Conservation (phyloP, 805 yeast genomes). For the Ogataea paradorogensis region DNA sequence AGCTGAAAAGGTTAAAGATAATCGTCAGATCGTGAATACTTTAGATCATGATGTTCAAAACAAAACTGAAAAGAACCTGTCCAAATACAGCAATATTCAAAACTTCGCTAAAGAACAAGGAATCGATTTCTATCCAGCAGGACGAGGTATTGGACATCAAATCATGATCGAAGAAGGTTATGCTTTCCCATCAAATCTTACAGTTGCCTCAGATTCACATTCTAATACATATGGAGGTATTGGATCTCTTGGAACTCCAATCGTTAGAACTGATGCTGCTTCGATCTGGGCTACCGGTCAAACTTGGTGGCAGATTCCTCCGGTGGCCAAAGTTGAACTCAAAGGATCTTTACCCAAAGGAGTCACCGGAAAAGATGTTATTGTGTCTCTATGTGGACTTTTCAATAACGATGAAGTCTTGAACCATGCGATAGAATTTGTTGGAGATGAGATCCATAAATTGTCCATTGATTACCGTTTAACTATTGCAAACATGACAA, state of each 20-base stretch:
- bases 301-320: slow-evolving; percentile 99
- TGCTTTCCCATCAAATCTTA: slow-evolving; percentile 88
- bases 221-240: slow-evolving; percentile 98
- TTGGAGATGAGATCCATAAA: slow-evolving; percentile 72
- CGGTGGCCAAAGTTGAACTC: slow-evolving; percentile 91
- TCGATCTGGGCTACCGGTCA: slow-evolving; percentile 99
- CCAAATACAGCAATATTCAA: slow-evolving; percentile 85
- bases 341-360: slow-evolving; percentile 79
- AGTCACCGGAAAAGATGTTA: slow-evolving; percentile 94
- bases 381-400: slow-evolving; percentile 91
- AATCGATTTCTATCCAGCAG: slow-evolving; percentile 96
- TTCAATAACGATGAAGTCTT: slow-evolving; percentile 90
- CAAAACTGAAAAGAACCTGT: slow-evolving; percentile 80
- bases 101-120: slow-evolving; percentile 87
- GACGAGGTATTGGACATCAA: slow-evolving; percentile 98
- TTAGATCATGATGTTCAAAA: slow-evolving; percentile 98
- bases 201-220: slow-evolving; percentile 97
- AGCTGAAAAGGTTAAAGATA: slow-evolving; percentile 76
- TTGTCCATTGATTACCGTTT: slow-evolving; percentile 79
- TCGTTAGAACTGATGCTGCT: slow-evolving; percentile 98
- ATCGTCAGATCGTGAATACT: slow-evolving; percentile 91
- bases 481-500: slow-evolving; percentile 96
- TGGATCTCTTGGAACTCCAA: slow-evolving; percentile 94
- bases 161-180: slow-evolving; percentile 99
- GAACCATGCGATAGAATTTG: slow-evolving; percentile 91